Base-by-base conservation (phyloP, 2,329 filamentous ascomycete genomes). In the Knufia fluminis region DNA sequence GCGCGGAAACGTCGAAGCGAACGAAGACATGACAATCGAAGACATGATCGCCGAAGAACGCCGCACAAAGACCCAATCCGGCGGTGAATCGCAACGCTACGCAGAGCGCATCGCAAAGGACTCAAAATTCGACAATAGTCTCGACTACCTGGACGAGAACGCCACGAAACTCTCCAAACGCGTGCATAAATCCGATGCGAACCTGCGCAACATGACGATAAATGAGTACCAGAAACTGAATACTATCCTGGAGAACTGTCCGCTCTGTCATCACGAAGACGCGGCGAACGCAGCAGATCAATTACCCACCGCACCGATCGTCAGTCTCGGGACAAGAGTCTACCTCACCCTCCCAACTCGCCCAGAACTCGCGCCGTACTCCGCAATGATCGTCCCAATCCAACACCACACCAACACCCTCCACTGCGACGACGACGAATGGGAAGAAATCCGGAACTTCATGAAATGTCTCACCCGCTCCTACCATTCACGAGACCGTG, bases 401-500 rank as follows among this genome's bases (percentile, higher is more conserved):
- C 80, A 89, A 58, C 92, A 98, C 64, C 83, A 83, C 46, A 81
- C 76, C 20, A 98, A 97, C 64, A 79, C 98, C 0, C 73, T 98
- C n/a, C 91, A 96, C 66, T 98, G 92, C 66, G 91, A 97, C 66
- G 91, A 98, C 62, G 92, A 98, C 63, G 92, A 98, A 65, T 98
- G 94, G 94, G 92, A 98, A 64, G 92, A 98, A 68, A 83, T 98
- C 4, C 85, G 92, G 58, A 98, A 98, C 66, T 98, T 98, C 64
- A 97, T 97, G 91, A 98, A 98, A 71, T 85, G 81, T 51, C 75
- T 98, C 17, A 96, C 85, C 3, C 82, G 91, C 39, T 85, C 96
- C 79, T 98, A 97, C 68, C 88, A 94, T 69, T 85, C 90, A 38
- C 88, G 94, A 66, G 89, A 90, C 9, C 85, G 86, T 46, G 87